These are phyloP conservation scores for Talaromyces trachyspermus DNA, from an alignment of 495 filamentous ascomycete genomes.

Conservation along the genomic window DNA sequence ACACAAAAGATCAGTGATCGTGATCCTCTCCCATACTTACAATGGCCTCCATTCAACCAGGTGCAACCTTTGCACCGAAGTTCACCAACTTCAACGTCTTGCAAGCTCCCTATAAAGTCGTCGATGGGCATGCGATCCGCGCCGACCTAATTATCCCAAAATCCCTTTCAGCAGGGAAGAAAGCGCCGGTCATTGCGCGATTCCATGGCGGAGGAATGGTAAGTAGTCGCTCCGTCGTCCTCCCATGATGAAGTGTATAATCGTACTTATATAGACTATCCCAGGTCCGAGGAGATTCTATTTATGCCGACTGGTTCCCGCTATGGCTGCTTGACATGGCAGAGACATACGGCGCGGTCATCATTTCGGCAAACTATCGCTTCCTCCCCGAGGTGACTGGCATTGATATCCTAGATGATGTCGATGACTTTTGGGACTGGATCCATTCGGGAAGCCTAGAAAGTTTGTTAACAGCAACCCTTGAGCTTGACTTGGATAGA, in stretches of 20 bases:
- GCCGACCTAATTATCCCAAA: slow-evolving; percentile 27
- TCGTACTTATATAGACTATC: background rate
- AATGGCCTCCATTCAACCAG: too few relatives aligned
- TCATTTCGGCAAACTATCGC: slow-evolving; percentile 43
- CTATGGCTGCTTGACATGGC: slow-evolving; percentile 27
- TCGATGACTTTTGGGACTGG: slow-evolving; percentile 47
- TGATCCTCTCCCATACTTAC: too few relatives aligned
- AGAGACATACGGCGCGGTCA: slow-evolving; percentile 26
- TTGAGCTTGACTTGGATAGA: slow-evolving; percentile 18
- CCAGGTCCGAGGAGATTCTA: slow-evolving; percentile 23
- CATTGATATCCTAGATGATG: slow-evolving; percentile 39
- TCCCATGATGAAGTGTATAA: too few relatives aligned
- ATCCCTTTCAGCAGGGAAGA: slow-evolving; percentile 7
- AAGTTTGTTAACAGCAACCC: slow-evolving; percentile 14
- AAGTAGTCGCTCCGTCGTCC: slow-evolving; percentile 2
- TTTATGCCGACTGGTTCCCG: slow-evolving; percentile 24
- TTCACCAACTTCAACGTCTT: slow-evolving; percentile 22
- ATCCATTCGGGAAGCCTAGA: slow-evolving; percentile 18
- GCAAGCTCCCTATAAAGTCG: slow-evolving; percentile 24
- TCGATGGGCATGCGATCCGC: slow-evolving; percentile 25
- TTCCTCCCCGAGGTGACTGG: slow-evolving; percentile 43
- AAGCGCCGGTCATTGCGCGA: slow-evolving; percentile 23
- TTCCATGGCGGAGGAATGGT: slow-evolving; percentile 33
- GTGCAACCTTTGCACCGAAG: slow-evolving; percentile 8
- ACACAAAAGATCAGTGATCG: too few relatives aligned